Conservation (phyloP, 768 basidiomycete genomes). For the Xerocomellus chrysenteron region DNA sequence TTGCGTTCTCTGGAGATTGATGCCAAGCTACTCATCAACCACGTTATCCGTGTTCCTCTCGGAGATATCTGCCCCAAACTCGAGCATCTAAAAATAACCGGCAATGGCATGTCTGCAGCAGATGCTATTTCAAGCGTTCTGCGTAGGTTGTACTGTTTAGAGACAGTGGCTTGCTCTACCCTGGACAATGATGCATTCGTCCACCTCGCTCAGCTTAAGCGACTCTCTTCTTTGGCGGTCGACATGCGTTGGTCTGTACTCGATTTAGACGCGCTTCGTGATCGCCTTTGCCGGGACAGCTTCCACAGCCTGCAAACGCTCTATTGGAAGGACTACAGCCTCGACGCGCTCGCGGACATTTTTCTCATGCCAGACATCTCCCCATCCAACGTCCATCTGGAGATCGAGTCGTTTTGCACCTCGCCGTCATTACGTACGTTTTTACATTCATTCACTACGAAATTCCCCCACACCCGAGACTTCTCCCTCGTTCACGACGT, state of each 20-base stretch:
- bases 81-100: conserved; percentile 20
- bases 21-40: conserved; percentile 16
- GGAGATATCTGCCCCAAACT: conserved; percentile 17
- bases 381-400: conserved; percentile 12
- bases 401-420: conserved; percentile 25
- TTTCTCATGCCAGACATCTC: conserved; percentile 18
- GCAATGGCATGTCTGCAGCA: conserved; percentile 17
- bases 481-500: conserved; percentile 26
- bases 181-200: conserved; percentile 23
- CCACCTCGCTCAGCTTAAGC: conserved; percentile 22
- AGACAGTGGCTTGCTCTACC: conserved; percentile 18
- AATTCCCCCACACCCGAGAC: conserved; percentile 9
- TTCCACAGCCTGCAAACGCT: conserved; percentile 18
- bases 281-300: conserved; percentile 8
- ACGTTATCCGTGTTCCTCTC: conserved; percentile 9
- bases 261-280: conserved; percentile 8
- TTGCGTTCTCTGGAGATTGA: conserved; percentile 24
- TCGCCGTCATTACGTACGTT: conserved; percentile 15
- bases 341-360: conserved; percentile 17
- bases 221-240: conserved; percentile 18
- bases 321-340: conserved; percentile 23
- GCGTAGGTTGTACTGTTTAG: conserved; percentile 12
- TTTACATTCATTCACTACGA: conserved; percentile 5
- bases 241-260: conserved; percentile 27
- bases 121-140: conserved; percentile 14